Percentiles rank a stretch among this genome's conserved stretches.
Conservation (phyloP, 1,139 yeast genomes). For the Yarrowia galli region DNA sequence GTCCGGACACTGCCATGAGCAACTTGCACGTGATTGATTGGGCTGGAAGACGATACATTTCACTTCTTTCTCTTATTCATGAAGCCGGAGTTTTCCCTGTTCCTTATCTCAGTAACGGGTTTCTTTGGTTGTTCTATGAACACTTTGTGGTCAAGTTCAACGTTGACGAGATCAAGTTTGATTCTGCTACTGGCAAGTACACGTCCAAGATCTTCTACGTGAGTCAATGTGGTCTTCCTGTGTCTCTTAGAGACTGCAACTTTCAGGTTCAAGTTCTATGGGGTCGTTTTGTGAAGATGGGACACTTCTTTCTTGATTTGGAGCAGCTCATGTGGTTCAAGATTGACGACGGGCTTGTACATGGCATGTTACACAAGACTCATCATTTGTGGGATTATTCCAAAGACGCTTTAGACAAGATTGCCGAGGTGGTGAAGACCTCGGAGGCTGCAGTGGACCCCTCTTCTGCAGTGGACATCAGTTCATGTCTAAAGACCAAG, state of each 20-base stretch:
- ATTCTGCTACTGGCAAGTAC: neutral
- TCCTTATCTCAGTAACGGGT: constrained; percentile 6
- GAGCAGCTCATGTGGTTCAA: constrained; percentile 11
- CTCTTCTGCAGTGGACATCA: neutral
- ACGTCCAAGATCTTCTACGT: neutral
- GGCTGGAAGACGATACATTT: neutral
- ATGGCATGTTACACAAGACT: constrained; percentile 10
- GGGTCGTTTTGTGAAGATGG: constrained; percentile 16
- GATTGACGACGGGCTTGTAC: constrained; percentile 1
- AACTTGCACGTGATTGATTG: constrained; percentile 26
- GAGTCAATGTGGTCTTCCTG: constrained; percentile 7
- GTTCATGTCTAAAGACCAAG: neutral
- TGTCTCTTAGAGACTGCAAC: neutral
- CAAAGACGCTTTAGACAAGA: neutral
- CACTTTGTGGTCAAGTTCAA: constrained; percentile 27
- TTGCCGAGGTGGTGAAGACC: neutral
- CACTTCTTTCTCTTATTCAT: constrained; percentile 5
- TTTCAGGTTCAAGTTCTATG: neutral
- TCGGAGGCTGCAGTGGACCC: neutral
- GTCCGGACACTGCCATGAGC: constrained; percentile 23
- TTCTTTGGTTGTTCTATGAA: constrained; percentile 18
- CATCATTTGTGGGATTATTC: constrained; percentile 25
- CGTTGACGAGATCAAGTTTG: neutral
- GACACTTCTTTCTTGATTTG: constrained; percentile 8
- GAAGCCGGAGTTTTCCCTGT: constrained; percentile 9